Evolutionary conservation across 31 red algal genomes (phyloP).

Genomic region (Odonthalia washingtoniensis): DNA sequence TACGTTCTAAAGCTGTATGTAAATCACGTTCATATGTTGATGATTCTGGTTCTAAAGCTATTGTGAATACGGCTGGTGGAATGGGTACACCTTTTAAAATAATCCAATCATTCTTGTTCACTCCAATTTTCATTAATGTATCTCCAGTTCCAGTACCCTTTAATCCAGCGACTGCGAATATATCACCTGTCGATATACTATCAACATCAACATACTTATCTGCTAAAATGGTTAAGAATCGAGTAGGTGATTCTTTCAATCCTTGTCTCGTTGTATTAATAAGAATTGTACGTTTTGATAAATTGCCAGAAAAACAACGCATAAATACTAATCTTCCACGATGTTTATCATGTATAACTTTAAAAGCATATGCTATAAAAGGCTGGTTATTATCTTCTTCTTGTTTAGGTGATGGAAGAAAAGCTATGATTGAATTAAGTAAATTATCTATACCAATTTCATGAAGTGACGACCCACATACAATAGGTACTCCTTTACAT

Average conservation of each 20-base stretch:
- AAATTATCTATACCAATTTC: conserved; percentile 87
- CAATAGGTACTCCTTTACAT: conserved; percentile 72
- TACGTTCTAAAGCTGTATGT: conserved; percentile 47
- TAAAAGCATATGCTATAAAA: conserved; percentile 90
- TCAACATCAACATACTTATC: conserved; percentile 75
- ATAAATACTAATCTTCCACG: conserved; percentile 83
- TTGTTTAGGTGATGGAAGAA: conserved; percentile 77
- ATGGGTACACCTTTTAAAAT: conserved; percentile 63
- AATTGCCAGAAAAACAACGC: conserved; percentile 71
- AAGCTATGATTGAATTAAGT: conserved; percentile 89
- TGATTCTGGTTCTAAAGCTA: conserved; percentile 75
- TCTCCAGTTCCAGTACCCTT: conserved; percentile 85
- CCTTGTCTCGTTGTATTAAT: conserved; percentile 68
- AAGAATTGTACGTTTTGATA: conserved; percentile 41
- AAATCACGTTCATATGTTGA: conserved; percentile 59
- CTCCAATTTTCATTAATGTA: conserved; percentile 59
- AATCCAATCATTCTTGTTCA: conserved; percentile 33
- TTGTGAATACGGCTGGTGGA: conserved; percentile 84
- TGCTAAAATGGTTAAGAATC: conserved; percentile 71
- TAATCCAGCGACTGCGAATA: conserved; percentile 86
- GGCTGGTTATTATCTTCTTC: conserved; percentile 1
- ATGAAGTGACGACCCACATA: conserved; percentile 93
- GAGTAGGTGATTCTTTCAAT: conserved; percentile 60
- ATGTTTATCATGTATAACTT: conserved; percentile 88
- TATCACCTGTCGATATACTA: conserved; percentile 65